A percentile compares a stretch with the other conserved stretches of the same genome.
phyloP scores from a whole-genome alignment of 1,284 basidiomycete species.

The Ganoderma sinense region DNA sequence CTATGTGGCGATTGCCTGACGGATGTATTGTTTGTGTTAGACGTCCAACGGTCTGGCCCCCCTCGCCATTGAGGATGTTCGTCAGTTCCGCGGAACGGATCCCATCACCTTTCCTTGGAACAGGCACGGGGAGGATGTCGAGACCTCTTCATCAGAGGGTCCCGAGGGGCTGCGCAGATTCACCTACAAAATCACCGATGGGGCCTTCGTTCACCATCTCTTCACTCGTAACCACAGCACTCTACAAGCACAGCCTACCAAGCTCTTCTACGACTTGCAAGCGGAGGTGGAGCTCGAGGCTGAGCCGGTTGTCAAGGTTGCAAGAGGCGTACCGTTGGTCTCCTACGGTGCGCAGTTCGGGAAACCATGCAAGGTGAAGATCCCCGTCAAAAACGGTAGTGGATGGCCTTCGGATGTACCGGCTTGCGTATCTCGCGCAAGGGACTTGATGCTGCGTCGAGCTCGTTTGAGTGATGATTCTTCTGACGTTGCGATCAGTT shows the following conservation, averaged over 20 bases:
- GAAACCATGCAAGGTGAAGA: neutral
- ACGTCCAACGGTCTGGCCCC: slow-evolving; percentile 33
- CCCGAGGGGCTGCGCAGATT: slow-evolving; percentile 42
- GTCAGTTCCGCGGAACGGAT: slow-evolving; percentile 38
- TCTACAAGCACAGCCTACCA: slow-evolving; percentile 41
- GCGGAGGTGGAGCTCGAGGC: slow-evolving; percentile 36
- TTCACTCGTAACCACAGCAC: slow-evolving; percentile 47
- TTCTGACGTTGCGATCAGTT: slow-evolving; percentile 34
- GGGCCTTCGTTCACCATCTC: slow-evolving; percentile 42
- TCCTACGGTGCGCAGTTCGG: neutral
- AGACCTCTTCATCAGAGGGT: slow-evolving; percentile 25
- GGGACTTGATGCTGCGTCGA: slow-evolving; percentile 29
- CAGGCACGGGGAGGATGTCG: slow-evolving; percentile 34
- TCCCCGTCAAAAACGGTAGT: neutral
- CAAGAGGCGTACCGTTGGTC: slow-evolving; percentile 4
- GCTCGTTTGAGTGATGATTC: slow-evolving; percentile 22
- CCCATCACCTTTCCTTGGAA: slow-evolving; percentile 40
- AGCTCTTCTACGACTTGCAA: slow-evolving; percentile 44
- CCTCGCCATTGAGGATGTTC: slow-evolving; percentile 38
- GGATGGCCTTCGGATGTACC: slow-evolving; percentile 33
- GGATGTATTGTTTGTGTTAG: slow-evolving; percentile 19
- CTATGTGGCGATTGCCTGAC: neutral
- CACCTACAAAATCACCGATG: slow-evolving; percentile 36
- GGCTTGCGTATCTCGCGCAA: slow-evolving; percentile 32
- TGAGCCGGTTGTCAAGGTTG: slow-evolving; percentile 3